Conservation (phyloP, 164 flowering plant species). For the Berberis vulgaris region DNA sequence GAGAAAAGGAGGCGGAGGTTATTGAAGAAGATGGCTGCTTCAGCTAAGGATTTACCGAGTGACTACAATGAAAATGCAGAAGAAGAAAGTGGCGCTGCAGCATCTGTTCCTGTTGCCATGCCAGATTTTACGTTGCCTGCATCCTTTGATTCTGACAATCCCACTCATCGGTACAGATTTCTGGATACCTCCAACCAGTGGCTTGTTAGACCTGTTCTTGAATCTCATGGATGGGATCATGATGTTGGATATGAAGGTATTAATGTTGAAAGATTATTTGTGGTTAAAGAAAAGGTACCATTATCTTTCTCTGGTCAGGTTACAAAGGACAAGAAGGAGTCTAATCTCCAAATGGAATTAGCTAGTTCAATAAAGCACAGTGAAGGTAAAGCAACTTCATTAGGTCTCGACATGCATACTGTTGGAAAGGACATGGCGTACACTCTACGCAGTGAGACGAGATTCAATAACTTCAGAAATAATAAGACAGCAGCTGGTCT, state of each 20-base stretch:
- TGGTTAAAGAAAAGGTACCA: conserved; percentile 68
- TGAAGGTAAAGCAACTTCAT: conserved; percentile 73
- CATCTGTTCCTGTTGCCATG: conserved; percentile 88
- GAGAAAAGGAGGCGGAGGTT: conserved; percentile 61
- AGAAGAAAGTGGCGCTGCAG: conserved; percentile 63
- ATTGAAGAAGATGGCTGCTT: conserved; percentile 75
- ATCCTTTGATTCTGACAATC: conserved; percentile 95
- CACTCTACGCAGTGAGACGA: conserved; percentile 77
- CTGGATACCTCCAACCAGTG: conserved; percentile 82
- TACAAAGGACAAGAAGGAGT: conserved; percentile 90
- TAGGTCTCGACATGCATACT: conserved; percentile 86
- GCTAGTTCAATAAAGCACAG: conserved; percentile 84
- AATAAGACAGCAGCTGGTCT: conserved; percentile 80
- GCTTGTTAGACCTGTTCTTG: conserved; percentile 91
- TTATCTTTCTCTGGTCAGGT: conserved; percentile 79
- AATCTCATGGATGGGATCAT: conserved; percentile 97
- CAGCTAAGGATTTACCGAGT: conserved; percentile 42
- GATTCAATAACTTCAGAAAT: conserved; percentile 45
- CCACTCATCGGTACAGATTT: conserved; percentile 80
- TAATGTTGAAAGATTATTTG: conserved; percentile 75
- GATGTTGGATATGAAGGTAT: conserved; percentile 96
- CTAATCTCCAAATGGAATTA: conserved; percentile 80
- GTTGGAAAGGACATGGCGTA: conserved; percentile 86
- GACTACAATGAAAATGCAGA: conserved; percentile 55
- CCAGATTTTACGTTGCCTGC: conserved; percentile 86